phyloP scores from a whole-genome alignment of 306 rosid genomes.

The Vigna unguiculata region DNA sequence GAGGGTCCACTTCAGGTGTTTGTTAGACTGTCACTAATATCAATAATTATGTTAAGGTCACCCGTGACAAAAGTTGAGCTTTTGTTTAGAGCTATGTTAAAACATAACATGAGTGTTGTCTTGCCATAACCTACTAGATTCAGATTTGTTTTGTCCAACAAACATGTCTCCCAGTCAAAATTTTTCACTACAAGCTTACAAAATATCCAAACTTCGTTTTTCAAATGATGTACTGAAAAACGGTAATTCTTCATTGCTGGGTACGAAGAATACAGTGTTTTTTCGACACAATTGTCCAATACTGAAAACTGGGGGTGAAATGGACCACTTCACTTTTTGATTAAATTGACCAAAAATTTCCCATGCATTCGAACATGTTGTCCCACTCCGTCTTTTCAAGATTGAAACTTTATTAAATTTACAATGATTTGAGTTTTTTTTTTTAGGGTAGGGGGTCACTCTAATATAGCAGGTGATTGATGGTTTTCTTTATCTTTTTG shows the following conservation, averaged over 20 bases:
- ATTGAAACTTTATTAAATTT: not conserved
- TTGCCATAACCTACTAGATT: conserved; percentile 1
- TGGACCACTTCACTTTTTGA: conserved; percentile 7
- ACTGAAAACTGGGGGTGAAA: not conserved
- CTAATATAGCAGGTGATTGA: not conserved
- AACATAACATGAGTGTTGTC: not conserved
- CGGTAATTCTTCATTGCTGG: not conserved
- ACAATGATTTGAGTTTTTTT: not conserved
- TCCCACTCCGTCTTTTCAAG: not conserved
- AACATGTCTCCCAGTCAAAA: not conserved
- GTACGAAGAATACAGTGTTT: not conserved
- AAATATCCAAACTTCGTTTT: not conserved
- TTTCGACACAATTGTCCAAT: not conserved
- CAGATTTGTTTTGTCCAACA: not conserved
- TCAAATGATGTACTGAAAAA: not conserved
- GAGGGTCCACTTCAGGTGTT: conserved; percentile 6
- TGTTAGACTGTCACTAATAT: conserved; percentile 23
- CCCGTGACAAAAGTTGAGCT: conserved; percentile 22
- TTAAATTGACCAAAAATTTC: conserved; percentile 5
- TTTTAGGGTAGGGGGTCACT: not conserved
- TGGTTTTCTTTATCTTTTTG: conserved; percentile 2
- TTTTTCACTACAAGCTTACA: not conserved
- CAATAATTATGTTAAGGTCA: conserved; percentile 21
- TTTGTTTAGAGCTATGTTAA: not conserved
- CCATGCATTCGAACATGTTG: not conserved